Base-by-base conservation (phyloP, 768 basidiomycete genomes). In the Erythrobasidium yunnanense region DNA sequence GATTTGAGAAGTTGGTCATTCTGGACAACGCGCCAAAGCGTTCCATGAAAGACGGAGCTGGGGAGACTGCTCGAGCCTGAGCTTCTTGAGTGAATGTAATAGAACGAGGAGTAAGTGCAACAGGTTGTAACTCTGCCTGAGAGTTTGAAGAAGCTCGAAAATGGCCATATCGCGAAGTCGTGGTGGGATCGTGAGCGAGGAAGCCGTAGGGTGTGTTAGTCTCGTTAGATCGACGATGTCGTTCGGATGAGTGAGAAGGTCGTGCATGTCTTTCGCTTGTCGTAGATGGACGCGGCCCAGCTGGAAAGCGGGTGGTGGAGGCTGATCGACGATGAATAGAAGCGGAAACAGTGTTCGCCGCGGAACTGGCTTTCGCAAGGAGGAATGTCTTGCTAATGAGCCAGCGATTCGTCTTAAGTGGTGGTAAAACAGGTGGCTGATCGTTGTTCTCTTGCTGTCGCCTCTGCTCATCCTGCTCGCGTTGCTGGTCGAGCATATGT, bases 391-490 rank as follows among this genome's bases (percentile, higher is more conserved):
- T 63, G 13, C 32, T 34, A 4, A 63, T 63, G n/a, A 50, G 20
- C 60, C 60, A 63, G 29, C 60, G 46, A 33, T 63, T 63, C 29
- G 49, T 63, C 32, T 63, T 63, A 22, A 63, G n/a, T 13, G 60
- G 49, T 5, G 60, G 60, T 13, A 63, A 23, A n/a, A 63, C 17
- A 25, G 60, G 60, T 27, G 60, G 60, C 32, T 30, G 2, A 38
- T 32, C 33, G 4, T 29, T 15, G 8, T 55, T 8, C 13, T 29
- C 54, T 30, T 55, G 7, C 29, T 52, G 20, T 23, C 32, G 42
- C 34, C 56, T 7, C 45, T 58, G 38, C 18, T 58, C 56, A 27
- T 35, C 50, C 33, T 42, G 23, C 23, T 47, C 45, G 56, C 45
- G 27, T 47, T 47, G 56, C 25, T 4, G 34, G 25, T 20, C 56